Evolutionary conservation across 164 flowering plant species (phyloP).

Genomic region (Chimonanthus salicifolius): DNA sequence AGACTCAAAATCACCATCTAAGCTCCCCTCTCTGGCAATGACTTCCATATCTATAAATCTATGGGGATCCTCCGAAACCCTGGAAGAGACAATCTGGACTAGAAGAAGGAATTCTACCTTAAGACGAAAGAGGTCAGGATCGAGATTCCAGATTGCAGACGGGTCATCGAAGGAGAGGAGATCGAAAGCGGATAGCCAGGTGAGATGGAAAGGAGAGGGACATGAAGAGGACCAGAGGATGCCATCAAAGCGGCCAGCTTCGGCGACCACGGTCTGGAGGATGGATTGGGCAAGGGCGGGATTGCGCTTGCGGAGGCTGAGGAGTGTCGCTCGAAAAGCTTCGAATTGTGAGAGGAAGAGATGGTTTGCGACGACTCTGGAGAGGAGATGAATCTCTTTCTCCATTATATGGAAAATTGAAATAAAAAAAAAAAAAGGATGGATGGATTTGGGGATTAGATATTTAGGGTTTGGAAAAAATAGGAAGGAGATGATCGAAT

Average conservation of each 20-base stretch:
- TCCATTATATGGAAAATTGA: conserved; percentile 30
- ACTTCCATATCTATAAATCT: conserved; percentile 23
- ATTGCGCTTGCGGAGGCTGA: conserved; percentile 49
- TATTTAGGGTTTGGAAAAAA: not conserved
- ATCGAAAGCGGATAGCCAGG: conserved; percentile 62
- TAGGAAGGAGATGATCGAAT: not conserved
- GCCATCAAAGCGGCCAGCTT: conserved; percentile 44
- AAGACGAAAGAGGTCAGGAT: conserved; percentile 40
- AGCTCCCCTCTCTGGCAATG: conserved; percentile 18
- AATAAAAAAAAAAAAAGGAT: no score
- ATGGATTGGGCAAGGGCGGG: conserved; percentile 61
- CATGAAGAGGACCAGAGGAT: conserved; percentile 53
- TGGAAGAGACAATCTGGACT: conserved; percentile 44
- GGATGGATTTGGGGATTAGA: not conserved
- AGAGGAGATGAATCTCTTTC: conserved; percentile 63
- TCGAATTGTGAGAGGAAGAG: conserved; percentile 87
- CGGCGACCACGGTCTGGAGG: conserved; percentile 61
- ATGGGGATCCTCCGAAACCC: conserved; percentile 27
- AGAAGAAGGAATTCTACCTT: conserved; percentile 68
- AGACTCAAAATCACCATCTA: conserved; percentile 19
- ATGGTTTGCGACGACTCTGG: conserved; percentile 68
- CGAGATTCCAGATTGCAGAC: conserved; percentile 47
- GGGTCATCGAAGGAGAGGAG: conserved; percentile 43
- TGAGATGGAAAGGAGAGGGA: conserved; percentile 60
- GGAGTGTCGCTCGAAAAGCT: conserved; percentile 65